A percentile compares a stretch with the other conserved stretches of the same genome.
These are phyloP conservation scores for Suhomyces faveliae DNA, from an alignment of 805 yeast species.

Conservation along the genomic window DNA sequence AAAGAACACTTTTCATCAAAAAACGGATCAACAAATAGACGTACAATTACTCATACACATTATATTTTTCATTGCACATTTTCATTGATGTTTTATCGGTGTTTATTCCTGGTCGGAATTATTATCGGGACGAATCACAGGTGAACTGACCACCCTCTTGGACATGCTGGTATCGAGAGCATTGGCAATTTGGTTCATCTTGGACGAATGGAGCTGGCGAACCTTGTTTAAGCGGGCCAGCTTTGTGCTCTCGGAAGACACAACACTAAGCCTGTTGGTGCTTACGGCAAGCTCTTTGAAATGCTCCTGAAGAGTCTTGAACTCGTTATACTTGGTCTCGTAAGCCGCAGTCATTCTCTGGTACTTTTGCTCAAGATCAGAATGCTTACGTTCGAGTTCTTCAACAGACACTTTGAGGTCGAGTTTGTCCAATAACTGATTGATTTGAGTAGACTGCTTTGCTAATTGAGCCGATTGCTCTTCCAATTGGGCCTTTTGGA, in stretches of 20 bases:
- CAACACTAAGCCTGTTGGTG: slow-evolving; percentile 9
- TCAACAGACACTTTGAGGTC: neutral
- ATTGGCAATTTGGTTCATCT: slow-evolving; percentile 14
- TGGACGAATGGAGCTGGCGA: slow-evolving; percentile 22
- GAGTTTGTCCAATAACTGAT: neutral
- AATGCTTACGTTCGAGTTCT: slow-evolving; percentile 4
- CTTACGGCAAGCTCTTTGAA: slow-evolving; percentile 20
- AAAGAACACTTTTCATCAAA: too few relatives aligned
- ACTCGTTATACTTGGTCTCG: slow-evolving; percentile 23
- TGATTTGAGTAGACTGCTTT: neutral
- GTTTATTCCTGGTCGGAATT: neutral
- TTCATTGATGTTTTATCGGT: neutral
- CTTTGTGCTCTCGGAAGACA: slow-evolving; percentile 2
- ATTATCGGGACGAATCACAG: slow-evolving; percentile 7
- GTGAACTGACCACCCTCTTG: slow-evolving; percentile 32
- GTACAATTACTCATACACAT: too few relatives aligned
- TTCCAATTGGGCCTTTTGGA: neutral
- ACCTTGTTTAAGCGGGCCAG: slow-evolving; percentile 15
- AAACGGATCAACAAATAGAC: neutral
- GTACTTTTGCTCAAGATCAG: slow-evolving; percentile 12
- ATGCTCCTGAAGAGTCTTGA: slow-evolving; percentile 19
- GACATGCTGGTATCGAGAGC: neutral
- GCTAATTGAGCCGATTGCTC: neutral
- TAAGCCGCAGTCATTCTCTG: slow-evolving; percentile 19
- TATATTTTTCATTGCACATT: too few relatives aligned